Evolutionary conservation across 2,329 filamentous ascomycete genomes (phyloP), one percentile per base, ranked within the genome.

Genomic region (Colletotrichum cereale): DNA sequence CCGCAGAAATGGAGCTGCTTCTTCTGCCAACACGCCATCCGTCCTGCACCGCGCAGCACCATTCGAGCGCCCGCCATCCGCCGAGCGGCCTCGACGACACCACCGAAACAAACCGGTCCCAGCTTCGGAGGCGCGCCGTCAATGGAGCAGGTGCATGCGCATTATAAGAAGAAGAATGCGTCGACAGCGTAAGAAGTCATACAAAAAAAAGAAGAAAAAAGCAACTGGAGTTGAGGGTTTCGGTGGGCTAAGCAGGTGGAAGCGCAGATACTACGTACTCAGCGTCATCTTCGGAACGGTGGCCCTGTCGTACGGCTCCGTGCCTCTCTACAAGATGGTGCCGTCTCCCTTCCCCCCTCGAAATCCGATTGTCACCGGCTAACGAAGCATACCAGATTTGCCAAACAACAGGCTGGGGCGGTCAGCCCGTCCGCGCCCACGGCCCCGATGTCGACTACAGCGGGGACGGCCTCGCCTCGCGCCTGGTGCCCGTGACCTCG

Each of bases 241-340:
- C 34, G 50, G 44, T 48, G 47, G 67, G 62, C 77, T 79, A 58
- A 78, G 74, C 65, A 31, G 40, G 26, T 16, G 5, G 31, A 21
- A 16, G 44, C 38, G 42, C 75, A 93, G 90, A 81, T 92, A 90
- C 83, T 96, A 96, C 79, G 89, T 91, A 18, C 81, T 95, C 73
- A 94, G 92, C 79, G 85, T 94, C 73, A 94, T 96, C 69, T 83
- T 96, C 63, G 93, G 92, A 66, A 95, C 93, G 6, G 91, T 95
- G 26, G 93, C 93, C 4, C 84, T 96, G 44, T 92, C 93, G 1
- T 96, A 96, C 78, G 93, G 93, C 75, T 94, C 92, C 14, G 94
- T 96, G 60, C 94, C 94, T 2, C 84, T 96, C 80, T 97, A 97
- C 82, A 96, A 96, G 82, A 96, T 95, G 92, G 92, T 93, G 80